A percentile compares a stretch with the other conserved stretches of the same genome.
Conservation (phyloP, 2,329 filamentous ascomycete genomes). For the Fusarium duplospermum region DNA sequence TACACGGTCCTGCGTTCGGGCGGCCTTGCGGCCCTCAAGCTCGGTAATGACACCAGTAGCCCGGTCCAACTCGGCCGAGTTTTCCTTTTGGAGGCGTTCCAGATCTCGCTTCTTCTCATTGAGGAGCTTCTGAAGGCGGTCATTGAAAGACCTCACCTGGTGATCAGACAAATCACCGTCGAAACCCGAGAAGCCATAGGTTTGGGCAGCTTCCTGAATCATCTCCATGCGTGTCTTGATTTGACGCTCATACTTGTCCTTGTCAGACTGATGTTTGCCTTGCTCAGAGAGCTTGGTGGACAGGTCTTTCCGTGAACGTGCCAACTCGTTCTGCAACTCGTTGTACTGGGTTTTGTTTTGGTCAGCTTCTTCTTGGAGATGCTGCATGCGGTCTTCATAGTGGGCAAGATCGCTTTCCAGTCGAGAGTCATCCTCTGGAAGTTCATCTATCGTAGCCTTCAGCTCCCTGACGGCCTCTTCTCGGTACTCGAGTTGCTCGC, state of each 20-base stretch:
- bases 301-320: constrained; percentile 57
- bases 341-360: constrained; percentile 72
- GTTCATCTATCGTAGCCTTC: constrained; percentile 77
- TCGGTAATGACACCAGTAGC: constrained; percentile 79
- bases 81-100: constrained; percentile 79
- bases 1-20: constrained; percentile 78
- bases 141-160: constrained; percentile 81
- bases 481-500: constrained; percentile 77
- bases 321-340: constrained; percentile 67
- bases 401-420: constrained; percentile 78
- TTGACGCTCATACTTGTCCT: constrained; percentile 87
- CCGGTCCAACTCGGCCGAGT: constrained; percentile 77
- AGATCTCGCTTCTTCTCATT: constrained; percentile 83
- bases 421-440: constrained; percentile 81
- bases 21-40: constrained; percentile 79
- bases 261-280: constrained; percentile 86
- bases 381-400: constrained; percentile 79
- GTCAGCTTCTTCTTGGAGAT: constrained; percentile 73
- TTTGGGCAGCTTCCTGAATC: constrained; percentile 80
- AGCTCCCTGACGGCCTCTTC: constrained; percentile 78
- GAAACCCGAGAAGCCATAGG: constrained; percentile 85
- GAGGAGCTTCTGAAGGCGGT: constrained; percentile 78
- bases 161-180: constrained; percentile 81
- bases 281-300: constrained; percentile 70
- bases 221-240: constrained; percentile 76